Evolutionary conservation across 768 basidiomycete genomes (phyloP).

Genomic region (Strobilomyces dryophilus): DNA sequence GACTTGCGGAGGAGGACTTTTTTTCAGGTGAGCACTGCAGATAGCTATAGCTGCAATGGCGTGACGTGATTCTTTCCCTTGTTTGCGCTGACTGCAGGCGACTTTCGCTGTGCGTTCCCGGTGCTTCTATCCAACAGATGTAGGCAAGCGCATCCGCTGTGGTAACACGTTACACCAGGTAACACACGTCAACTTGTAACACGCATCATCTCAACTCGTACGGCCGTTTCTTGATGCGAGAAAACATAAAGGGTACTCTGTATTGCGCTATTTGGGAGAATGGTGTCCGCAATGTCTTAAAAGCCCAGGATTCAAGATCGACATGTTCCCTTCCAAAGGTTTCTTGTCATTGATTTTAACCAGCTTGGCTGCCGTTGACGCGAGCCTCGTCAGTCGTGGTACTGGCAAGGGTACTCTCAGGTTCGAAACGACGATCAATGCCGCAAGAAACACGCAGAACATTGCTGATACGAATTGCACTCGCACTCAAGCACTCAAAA

Average conservation of each 20-base stretch:
- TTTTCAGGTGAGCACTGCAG: no score
- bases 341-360: conserved; percentile 15
- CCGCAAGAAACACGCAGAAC: conserved; percentile 4
- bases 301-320: neutral
- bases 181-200: no score
- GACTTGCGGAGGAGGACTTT: no score
- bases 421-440: conserved; percentile 17
- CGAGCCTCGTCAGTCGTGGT: conserved; percentile 11
- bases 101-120: neutral
- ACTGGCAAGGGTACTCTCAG: conserved; percentile 11
- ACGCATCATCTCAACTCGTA: no score
- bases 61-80: neutral
- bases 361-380: conserved; percentile 10
- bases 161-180: neutral
- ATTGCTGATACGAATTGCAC: conserved; percentile 6
- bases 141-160: neutral
- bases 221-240: neutral
- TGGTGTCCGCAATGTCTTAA: neutral
- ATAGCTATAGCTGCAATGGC: no score
- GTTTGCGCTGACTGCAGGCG: neutral
- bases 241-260: neutral
- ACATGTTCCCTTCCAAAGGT: conserved; percentile 15
- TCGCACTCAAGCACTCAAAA: conserved; percentile 10
- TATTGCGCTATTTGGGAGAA: neutral
- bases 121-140: neutral